Conservation (phyloP, 75 land plant genomes). For the Cryptomeria japonica region DNA sequence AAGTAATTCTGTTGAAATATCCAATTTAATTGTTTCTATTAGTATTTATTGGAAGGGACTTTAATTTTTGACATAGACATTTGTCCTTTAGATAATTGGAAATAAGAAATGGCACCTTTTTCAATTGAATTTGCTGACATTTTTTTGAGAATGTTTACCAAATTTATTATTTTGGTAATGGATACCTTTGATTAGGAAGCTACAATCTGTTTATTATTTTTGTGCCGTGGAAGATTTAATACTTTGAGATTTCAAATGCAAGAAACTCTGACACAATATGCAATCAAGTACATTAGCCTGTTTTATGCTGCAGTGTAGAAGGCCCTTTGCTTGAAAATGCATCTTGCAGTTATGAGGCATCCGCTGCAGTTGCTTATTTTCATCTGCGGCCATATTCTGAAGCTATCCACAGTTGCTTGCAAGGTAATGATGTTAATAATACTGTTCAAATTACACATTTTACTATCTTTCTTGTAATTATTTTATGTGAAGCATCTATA, state of each 20-base stretch:
- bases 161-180: neutral
- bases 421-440: constrained; percentile 19
- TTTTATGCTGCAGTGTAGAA: constrained; percentile 33
- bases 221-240: neutral
- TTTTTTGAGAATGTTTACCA: neutral
- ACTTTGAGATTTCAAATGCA: neutral
- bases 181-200: neutral
- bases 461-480: neutral
- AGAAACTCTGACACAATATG: neutral
- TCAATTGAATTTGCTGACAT: neutral
- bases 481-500: neutral
- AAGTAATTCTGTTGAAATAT: neutral
- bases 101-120: neutral
- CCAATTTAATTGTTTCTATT: neutral
- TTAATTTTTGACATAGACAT: neutral
- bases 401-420: constrained; percentile 27
- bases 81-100: neutral
- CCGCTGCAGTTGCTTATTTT: constrained; percentile 38
- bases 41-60: neutral
- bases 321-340: constrained; percentile 33
- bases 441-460: neutral
- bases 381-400: constrained; percentile 47
- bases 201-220: neutral
- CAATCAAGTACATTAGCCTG: neutral
- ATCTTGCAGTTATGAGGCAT: constrained; percentile 7